Evolutionary conservation across 2,329 filamentous ascomycete genomes (phyloP), one percentile per base, ranked within the genome.

Genomic region (Didymella sp.): DNA sequence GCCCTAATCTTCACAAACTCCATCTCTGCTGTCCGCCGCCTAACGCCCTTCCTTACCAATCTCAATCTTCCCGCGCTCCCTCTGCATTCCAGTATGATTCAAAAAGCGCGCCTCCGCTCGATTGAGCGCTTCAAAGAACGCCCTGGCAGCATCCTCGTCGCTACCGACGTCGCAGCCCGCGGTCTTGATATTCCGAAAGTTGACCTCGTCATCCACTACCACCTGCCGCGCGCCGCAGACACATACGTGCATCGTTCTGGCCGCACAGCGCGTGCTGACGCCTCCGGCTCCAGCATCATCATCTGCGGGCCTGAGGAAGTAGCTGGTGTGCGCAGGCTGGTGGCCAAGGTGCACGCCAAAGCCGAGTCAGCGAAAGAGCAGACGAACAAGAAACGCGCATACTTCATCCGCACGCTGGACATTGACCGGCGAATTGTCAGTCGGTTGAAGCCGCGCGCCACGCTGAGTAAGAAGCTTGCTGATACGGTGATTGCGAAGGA

Each of bases 1-100:
- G 92, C 91, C 0, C 82, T 99, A 2, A 87, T 99, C 44, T 99
- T 99, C 75, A 92, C 93, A 25, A 99, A 99, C 79, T 96, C 93
- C 41, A 97, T 99, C 75, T 91, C 90, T 49, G 90, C 94, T 2
- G 94, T 96, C 48, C 89, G 92, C 41, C 91, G 95, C 33, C 81
- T 99, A 12, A 87, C 89, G 0, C 91, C 94, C 0, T 85, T 97
- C 71, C 84, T 99, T 1, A 87, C 94, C 66, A 91, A 91, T 63
- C 86, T 99, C 47, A 85, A 89, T 60, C 82, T 97, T 8, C 87
- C 89, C 2, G 89, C 88, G 1, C 81, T 91, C 11, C 87, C 90
- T 0, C 81, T 99, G 0, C 95, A 99, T 77, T 97, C 92, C 0
- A 90, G 92, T 62, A 98, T 99, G 95, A 84, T 88, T 1, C 95